Conservation (phyloP, 768 basidiomycete species). For the Termitomyces sp. region DNA sequence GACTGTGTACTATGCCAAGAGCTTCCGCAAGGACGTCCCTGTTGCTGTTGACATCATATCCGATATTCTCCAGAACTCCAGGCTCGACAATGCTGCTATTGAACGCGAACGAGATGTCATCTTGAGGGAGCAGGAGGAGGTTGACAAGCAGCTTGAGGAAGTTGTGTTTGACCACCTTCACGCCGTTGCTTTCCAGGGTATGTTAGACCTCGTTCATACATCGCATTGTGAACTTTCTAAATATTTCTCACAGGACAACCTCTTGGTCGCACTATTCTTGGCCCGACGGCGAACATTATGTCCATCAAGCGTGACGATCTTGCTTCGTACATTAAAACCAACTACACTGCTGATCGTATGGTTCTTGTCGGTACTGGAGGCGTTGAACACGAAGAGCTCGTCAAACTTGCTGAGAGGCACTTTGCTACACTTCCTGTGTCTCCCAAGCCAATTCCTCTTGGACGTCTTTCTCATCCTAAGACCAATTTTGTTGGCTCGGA, state of each 20-base stretch:
- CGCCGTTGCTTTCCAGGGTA: slow-evolving; percentile 94
- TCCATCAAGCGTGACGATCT: slow-evolving; percentile 94
- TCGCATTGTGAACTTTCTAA: background rate
- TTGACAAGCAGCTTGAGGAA: slow-evolving; percentile 97
- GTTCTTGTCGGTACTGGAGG: slow-evolving; percentile 97
- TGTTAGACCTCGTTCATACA: slow-evolving; percentile 23
- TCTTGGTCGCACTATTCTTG: slow-evolving; percentile 95
- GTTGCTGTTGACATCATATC: slow-evolving; percentile 94
- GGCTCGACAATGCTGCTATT: slow-evolving; percentile 81
- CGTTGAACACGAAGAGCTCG: slow-evolving; percentile 87
- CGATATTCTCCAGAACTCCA: slow-evolving; percentile 97
- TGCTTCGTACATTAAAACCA: slow-evolving; percentile 87
- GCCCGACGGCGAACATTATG: slow-evolving; percentile 92
- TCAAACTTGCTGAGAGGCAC: slow-evolving; percentile 92
- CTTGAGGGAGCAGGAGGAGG: slow-evolving; percentile 96
- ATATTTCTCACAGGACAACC: slow-evolving; percentile 65
- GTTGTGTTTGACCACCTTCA: slow-evolving; percentile 99
- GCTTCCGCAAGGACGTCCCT: slow-evolving; percentile 93
- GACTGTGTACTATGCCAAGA: slow-evolving; percentile 99
- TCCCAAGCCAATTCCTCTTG: slow-evolving; percentile 83
- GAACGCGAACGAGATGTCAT: slow-evolving; percentile 98
- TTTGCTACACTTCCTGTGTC: slow-evolving; percentile 90
- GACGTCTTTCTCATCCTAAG: slow-evolving; percentile 71
- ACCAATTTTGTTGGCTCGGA: slow-evolving; percentile 91
- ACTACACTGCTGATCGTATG: slow-evolving; percentile 99